Evolutionary conservation across 2,329 filamentous ascomycete genomes (phyloP), one percentile per base, ranked within the genome.

Genomic region (Meredithiella fracta): DNA sequence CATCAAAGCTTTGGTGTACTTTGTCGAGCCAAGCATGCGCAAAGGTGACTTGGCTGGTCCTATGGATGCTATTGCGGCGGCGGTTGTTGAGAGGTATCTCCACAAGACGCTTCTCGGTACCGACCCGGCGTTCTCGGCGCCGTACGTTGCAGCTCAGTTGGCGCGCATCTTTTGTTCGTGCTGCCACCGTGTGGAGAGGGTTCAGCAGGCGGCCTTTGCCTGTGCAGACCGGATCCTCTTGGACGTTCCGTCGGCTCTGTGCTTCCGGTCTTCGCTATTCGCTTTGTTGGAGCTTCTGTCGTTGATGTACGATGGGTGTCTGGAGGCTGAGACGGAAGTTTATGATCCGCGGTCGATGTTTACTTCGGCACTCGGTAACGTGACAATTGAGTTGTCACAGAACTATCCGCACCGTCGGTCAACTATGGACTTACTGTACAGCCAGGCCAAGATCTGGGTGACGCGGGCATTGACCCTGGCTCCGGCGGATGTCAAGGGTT

Each of bases 321-420:
- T 98, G 15, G 91, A 98, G 66, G 85, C 85, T 11, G 92, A 99
- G 67, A 90, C 90, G 0, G 91, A 98, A 62, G 82, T 94, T 64
- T 98, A 97, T 64, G 82, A 88, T 54, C 94, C 89, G 70, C 82
- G 83, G 59, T 86, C 89, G 3, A 82, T 79, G 2, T 94, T 94
- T 65, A 81, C 76, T 3, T 97, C 90, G 1, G 70, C 76, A 1
- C 79, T 85, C 60, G 88, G 85, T 11, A 80, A 85, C 44, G 86
- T 98, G 22, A 82, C 80, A 0, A 78, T 98, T 22, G 85, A 95
- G 64, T 74, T 98, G n/a, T 94, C 92, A 1, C 92, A 99, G 66
- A 87, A 96, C 66, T 94, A 94, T 64, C 75, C 77, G 2, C 85
- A 92, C 65, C 81, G 94, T 54, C 83, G 83, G 61, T 77, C 76